Evolutionary conservation across 1,284 basidiomycete species (phyloP).

Genomic region (Athelia sp.): DNA sequence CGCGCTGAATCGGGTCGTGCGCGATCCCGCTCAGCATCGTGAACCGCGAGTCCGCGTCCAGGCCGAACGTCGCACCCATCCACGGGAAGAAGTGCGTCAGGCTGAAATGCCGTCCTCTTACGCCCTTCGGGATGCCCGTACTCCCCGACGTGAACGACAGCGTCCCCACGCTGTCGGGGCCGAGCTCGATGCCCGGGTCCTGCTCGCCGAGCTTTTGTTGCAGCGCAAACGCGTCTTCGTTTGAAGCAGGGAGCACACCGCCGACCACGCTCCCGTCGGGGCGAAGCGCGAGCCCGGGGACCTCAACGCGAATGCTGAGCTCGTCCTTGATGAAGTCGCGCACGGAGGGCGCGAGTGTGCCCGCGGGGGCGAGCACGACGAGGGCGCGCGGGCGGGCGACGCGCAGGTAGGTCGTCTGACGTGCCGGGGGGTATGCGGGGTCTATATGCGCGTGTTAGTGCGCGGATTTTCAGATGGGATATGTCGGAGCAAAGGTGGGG

Average conservation of each 20-base stretch:
- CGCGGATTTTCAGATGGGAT: no score
- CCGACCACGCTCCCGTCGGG: slow-evolving; percentile 64
- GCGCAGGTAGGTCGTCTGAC: slow-evolving; percentile 94
- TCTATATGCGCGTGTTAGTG: slow-evolving; percentile 44
- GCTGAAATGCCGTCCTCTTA: slow-evolving; percentile 92
- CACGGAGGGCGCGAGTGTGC: slow-evolving; percentile 77
- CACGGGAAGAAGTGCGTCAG: slow-evolving; percentile 99
- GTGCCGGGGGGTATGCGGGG: slow-evolving; percentile 92
- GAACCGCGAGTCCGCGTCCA: slow-evolving; percentile 79
- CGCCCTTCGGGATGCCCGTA: slow-evolving; percentile 98
- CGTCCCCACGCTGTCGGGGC: slow-evolving; percentile 94
- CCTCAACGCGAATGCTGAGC: slow-evolving; percentile 86
- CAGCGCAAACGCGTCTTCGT: slow-evolving; percentile 49
- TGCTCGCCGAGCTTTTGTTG: slow-evolving; percentile 53
- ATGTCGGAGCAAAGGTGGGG: background rate
- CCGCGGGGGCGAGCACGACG: slow-evolving; percentile 90
- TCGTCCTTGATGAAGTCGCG: slow-evolving; percentile 82
- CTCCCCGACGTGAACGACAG: slow-evolving; percentile 97
- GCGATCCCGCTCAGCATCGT: slow-evolving; percentile 99
- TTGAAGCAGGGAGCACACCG: slow-evolving; percentile 37
- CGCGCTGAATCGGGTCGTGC: slow-evolving; percentile 98
- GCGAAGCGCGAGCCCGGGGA: slow-evolving; percentile 84
- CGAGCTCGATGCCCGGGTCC: slow-evolving; percentile 81
- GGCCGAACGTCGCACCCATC: slow-evolving; percentile 91
- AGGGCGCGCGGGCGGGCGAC: slow-evolving; percentile 94